Evolutionary conservation across 2,329 filamentous ascomycete species (phyloP), one percentile per base, ranked within the genome.

Genomic region (Coccinonectria pachysandricola): DNA sequence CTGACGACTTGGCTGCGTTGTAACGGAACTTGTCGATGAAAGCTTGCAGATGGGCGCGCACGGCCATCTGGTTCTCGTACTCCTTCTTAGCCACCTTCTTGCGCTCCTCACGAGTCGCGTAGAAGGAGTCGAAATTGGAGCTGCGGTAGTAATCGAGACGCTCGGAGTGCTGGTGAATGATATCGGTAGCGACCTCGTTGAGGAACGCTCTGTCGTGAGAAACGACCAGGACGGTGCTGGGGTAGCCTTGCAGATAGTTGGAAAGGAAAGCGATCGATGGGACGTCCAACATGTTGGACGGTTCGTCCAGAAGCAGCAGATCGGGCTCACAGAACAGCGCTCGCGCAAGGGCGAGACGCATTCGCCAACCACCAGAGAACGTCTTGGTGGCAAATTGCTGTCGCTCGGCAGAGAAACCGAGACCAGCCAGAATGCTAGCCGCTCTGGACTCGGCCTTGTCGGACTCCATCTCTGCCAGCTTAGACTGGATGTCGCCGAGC

Each of bases 11-110:
- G 49, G 88, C 91, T 15, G 91, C 91, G 52, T 98, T 98, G 70
- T 98, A 98, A 27, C 91, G 77, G 70, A 98, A 98, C 62, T 98
- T 98, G 71, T 98, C 91, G 61, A 98, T 98, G 59, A 98, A 98
- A 15, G 84, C 79, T 64, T 98, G 91, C 37, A 98, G 62, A 65
- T 98, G 91, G 16, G 86, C 85, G 43, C 91, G 74, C 57, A 88
- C 76, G 1, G 71, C 85, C 85, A 96, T 94, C 53, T 98, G 91
- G 59, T 92, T 96, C 59, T 98, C 91, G 59, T 98, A 98, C 58
- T 98, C 91, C 47, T 85, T 79, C 68, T 91, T 88, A 21, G 87
- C 86, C 23, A 83, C 87, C 75, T 98, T 98, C 54, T 88, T 82
- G 39, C 91, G 79, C 59, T 98, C 91, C 57, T 98, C 91, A 50